Conservation (phyloP, 768 basidiomycete species). For the Boletus rufocinnamomeus region DNA sequence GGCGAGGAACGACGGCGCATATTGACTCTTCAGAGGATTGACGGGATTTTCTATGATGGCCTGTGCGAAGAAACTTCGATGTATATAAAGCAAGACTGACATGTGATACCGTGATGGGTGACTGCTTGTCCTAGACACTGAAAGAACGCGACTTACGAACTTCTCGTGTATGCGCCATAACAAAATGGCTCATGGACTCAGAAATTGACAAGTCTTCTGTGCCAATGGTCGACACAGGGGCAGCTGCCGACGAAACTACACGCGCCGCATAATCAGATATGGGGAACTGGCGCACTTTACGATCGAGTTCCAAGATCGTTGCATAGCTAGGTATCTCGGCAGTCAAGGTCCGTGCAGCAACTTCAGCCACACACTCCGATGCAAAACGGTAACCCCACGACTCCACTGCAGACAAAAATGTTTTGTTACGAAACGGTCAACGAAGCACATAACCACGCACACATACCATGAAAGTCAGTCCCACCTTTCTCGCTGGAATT, state of each 20-base stretch:
- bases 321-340: slow-evolving; percentile 64
- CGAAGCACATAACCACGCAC: slow-evolving; percentile 24
- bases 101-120: slow-evolving; percentile 3
- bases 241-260: slow-evolving; percentile 37
- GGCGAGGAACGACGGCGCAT: slow-evolving; percentile 65
- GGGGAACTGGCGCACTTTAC: slow-evolving; percentile 66
- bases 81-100: slow-evolving; percentile 61
- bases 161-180: slow-evolving; percentile 40
- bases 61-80: slow-evolving; percentile 69
- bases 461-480: slow-evolving; percentile 23
- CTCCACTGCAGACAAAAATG: slow-evolving; percentile 43
- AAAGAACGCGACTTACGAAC: slow-evolving; percentile 33
- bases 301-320: slow-evolving; percentile 67
- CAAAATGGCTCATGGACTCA: slow-evolving; percentile 41
- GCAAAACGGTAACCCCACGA: slow-evolving; percentile 68
- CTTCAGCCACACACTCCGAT: slow-evolving; percentile 63
- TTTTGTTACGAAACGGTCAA: not conserved
- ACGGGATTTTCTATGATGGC: slow-evolving; percentile 67
- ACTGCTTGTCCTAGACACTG: not conserved
- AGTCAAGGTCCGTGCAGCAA: slow-evolving; percentile 59
- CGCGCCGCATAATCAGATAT: slow-evolving; percentile 49
- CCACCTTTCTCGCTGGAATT: slow-evolving; percentile 17
- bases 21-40: slow-evolving; percentile 66
- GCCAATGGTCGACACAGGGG: slow-evolving; percentile 14
- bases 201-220: slow-evolving; percentile 20